Evolutionary conservation across 768 basidiomycete genomes (phyloP).

Genomic region (Boletellus ananiceps): DNA sequence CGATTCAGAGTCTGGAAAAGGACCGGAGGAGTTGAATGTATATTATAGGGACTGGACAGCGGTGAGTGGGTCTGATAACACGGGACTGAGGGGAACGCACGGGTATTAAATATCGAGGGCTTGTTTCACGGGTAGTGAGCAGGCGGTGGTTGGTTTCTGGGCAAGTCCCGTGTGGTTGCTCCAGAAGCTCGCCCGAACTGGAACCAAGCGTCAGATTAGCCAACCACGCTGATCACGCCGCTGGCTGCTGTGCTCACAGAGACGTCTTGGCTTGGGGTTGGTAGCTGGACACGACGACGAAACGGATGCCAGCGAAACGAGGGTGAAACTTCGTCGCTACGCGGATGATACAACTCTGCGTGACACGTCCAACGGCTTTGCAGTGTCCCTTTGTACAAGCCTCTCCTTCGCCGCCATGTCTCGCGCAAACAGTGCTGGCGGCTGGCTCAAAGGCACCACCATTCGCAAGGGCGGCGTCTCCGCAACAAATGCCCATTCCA

Average conservation of each 20-base stretch:
- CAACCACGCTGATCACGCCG: neutral
- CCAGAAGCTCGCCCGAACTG: too few species aligned
- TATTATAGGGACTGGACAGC: too few species aligned
- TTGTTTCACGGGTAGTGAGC: too few species aligned
- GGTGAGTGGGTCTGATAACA: too few species aligned
- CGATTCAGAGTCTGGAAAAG: neutral
- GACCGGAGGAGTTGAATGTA: neutral
- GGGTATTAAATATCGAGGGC: too few species aligned
- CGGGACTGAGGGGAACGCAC: too few species aligned
- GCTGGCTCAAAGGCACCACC: slow-evolving; percentile 72
- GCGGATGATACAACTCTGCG: too few species aligned
- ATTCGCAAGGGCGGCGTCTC: slow-evolving; percentile 59
- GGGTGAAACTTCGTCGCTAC: neutral
- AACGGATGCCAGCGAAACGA: neutral
- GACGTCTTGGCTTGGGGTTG: too few species aligned
- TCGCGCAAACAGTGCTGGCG: slow-evolving; percentile 23
- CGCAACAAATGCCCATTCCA: slow-evolving; percentile 38
- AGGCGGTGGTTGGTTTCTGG: too few species aligned
- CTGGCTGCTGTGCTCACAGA: too few species aligned
- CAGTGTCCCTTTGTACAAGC: slow-evolving; percentile 12
- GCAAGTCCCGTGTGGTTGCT: too few species aligned
- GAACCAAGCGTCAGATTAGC: neutral
- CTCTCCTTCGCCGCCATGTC: slow-evolving; percentile 25
- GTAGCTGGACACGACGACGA: neutral
- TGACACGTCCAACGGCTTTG: slow-evolving; percentile 4